Conservation (phyloP, 148 eudicot genomes). For the Vaccinium vitisidaea region DNA sequence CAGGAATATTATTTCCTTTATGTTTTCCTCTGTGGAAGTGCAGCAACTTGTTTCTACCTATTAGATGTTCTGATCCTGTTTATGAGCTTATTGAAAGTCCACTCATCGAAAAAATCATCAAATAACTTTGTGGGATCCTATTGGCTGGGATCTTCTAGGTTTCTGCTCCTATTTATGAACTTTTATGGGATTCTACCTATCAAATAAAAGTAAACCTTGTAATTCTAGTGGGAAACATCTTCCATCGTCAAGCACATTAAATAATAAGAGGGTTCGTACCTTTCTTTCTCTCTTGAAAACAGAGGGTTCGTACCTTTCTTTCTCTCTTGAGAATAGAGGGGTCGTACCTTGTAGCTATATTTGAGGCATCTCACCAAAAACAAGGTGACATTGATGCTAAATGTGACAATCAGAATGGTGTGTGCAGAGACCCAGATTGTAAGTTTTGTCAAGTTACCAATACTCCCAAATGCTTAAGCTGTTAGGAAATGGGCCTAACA, state of each 20-base stretch:
- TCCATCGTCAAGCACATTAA: neutral
- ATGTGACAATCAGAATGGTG: neutral
- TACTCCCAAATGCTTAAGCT: too few species aligned
- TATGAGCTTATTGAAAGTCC: neutral
- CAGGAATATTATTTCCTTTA: neutral
- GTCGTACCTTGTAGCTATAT: neutral
- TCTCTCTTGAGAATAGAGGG: too few species aligned
- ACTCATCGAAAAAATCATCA: neutral
- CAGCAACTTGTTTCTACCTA: neutral
- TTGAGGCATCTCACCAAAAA: neutral
- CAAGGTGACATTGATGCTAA: neutral
- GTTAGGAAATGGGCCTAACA: too few species aligned
- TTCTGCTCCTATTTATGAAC: neutral
- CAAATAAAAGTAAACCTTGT: neutral
- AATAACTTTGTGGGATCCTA: neutral
- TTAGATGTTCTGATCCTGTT: conserved; percentile 7
- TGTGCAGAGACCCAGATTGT: neutral
- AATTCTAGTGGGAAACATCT: neutral
- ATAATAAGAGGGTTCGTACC: neutral
- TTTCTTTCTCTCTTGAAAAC: too few species aligned
- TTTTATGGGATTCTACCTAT: neutral
- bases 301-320: too few species aligned
- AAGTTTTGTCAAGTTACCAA: neutral
- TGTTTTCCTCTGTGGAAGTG: neutral
- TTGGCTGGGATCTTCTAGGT: neutral